phyloP scores from a whole-genome alignment of 768 basidiomycete genomes.

The Cystobasidiopsis lactophilus region DNA sequence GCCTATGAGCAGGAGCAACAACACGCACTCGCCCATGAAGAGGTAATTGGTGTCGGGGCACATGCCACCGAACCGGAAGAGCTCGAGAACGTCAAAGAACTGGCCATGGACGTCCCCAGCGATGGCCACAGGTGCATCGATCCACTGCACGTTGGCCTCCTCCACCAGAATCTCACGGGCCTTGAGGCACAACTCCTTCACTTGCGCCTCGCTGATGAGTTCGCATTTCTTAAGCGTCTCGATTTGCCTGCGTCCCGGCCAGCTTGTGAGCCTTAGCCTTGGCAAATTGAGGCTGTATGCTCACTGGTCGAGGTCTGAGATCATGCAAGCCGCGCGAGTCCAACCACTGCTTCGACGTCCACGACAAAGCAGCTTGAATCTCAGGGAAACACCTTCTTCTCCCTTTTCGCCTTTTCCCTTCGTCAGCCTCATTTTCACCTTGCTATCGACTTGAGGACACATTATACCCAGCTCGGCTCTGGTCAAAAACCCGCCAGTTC shows the following conservation, averaged over 20 bases:
- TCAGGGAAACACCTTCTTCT: no score
- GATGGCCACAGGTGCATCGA: constrained; percentile 79
- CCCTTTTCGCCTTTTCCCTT: no score
- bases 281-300: no score
- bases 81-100: constrained; percentile 63
- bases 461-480: no score
- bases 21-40: constrained; percentile 99
- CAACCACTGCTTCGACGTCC: no score
- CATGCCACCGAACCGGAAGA: constrained; percentile 95
- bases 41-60: constrained; percentile 98
- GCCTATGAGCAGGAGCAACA: constrained; percentile 19
- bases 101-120: constrained; percentile 74
- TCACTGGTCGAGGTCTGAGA: no score
- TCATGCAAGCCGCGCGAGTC: no score
- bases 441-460: no score
- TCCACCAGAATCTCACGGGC: constrained; percentile 69
- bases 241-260: constrained; percentile 73
- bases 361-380: no score
- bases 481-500: no score
- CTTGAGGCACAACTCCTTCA: constrained; percentile 83
- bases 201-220: constrained; percentile 83
- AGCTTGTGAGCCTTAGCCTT: background rate
- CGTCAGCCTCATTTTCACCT: no score
- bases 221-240: constrained; percentile 82
- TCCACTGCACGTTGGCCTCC: constrained; percentile 88